A percentile compares a stretch with the other conserved stretches of the same genome.
Evolutionary conservation across 164 flowering plant species (phyloP).

Genomic region (Sextonia rubra): DNA sequence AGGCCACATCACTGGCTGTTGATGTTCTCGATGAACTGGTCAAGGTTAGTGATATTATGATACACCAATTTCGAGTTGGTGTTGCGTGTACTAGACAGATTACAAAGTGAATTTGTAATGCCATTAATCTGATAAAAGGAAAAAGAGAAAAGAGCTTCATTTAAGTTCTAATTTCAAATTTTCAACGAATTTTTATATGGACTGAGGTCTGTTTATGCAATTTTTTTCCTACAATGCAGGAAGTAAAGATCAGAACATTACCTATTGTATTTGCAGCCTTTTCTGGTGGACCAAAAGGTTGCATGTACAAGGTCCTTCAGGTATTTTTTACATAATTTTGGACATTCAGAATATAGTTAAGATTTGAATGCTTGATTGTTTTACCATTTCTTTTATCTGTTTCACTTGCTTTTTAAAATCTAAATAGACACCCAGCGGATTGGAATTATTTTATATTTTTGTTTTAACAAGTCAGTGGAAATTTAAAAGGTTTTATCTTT

Average conservation of each 20-base stretch:
- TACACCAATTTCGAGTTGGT: neutral
- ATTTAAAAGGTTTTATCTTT: neutral
- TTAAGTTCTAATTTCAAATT: too few relatives aligned
- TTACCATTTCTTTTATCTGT: neutral
- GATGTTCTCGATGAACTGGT: conserved; percentile 64
- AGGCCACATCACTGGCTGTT: conserved; percentile 63
- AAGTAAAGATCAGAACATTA: conserved; percentile 58
- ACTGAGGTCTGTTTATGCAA: neutral
- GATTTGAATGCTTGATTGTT: neutral
- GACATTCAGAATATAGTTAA: neutral
- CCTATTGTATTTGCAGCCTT: conserved; percentile 87
- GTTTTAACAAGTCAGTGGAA: neutral
- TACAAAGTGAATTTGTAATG: neutral
- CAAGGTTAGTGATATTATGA: conserved; percentile 42
- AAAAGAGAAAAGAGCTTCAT: neutral
- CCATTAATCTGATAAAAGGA: neutral
- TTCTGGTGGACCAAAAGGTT: conserved; percentile 94
- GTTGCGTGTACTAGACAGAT: neutral
- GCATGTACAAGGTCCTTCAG: conserved; percentile 95
- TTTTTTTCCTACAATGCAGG: conserved; percentile 38
- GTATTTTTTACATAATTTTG: conserved; percentile 27
- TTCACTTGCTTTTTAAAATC: neutral
- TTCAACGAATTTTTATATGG: neutral
- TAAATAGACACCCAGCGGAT: too few relatives aligned
- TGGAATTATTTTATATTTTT: neutral